Evolutionary conservation across 805 yeast genomes (phyloP).

Genomic region (Metschnikowia santaceciliae): DNA sequence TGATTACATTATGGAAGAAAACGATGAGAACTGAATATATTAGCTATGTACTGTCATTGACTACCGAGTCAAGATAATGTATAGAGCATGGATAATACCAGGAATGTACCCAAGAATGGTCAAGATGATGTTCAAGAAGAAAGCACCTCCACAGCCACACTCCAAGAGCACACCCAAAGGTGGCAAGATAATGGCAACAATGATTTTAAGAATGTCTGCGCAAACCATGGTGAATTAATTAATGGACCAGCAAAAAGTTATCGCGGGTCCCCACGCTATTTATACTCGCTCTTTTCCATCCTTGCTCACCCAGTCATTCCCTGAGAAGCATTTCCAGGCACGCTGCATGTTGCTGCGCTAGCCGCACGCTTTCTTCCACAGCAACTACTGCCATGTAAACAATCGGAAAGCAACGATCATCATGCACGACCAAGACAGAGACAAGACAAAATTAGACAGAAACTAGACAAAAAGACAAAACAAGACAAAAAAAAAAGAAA

Average conservation of each 20-base stretch:
- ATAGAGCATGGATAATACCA: constrained; percentile 64
- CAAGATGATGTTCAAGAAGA: constrained; percentile 53
- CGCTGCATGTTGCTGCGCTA: constrained; percentile 1
- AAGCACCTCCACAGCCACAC: constrained; percentile 47
- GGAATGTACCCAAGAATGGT: constrained; percentile 75
- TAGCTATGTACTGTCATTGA: background rate
- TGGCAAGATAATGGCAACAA: constrained; percentile 51
- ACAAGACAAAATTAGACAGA: too few relatives aligned
- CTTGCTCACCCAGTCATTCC: constrained; percentile 4
- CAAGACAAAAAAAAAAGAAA: too few relatives aligned
- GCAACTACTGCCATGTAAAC: background rate
- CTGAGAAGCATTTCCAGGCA: background rate
- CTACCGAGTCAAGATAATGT: constrained; percentile 40
- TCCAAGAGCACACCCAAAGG: constrained; percentile 63
- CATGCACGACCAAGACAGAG: too few relatives aligned
- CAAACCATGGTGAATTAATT: constrained; percentile 28
- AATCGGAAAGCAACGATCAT: background rate
- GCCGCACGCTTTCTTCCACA: background rate
- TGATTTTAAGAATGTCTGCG: constrained; percentile 50
- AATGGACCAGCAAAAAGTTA: too few relatives aligned
- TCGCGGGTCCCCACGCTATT: background rate
- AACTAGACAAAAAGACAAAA: too few relatives aligned
- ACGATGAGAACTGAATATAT: background rate
- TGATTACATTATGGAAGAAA: too few relatives aligned
- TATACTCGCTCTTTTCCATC: background rate